These are phyloP conservation scores for Amanita subjunquillea DNA, from an alignment of 768 basidiomycete genomes.

Conservation along the genomic window DNA sequence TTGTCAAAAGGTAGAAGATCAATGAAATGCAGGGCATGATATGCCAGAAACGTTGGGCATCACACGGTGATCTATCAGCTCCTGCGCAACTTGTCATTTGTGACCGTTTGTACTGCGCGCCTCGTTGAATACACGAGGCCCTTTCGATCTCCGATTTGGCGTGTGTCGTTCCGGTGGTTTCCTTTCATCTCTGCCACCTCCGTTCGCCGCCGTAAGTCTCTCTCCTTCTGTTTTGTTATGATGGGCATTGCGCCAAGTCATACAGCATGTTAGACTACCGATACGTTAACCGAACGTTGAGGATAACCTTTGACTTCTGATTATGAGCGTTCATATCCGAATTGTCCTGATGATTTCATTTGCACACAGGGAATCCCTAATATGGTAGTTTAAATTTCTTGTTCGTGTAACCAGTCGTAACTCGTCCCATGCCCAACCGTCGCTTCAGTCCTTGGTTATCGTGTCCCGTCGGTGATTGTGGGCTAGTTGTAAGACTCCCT, in stretches of 20 bases:
- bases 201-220: not conserved
- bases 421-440: constrained; percentile 54
- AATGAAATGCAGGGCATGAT: constrained; percentile 4
- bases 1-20: not conserved
- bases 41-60: not conserved
- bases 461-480: constrained; percentile 2
- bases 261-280: constrained; percentile 43
- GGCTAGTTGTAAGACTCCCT: not conserved
- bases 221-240: constrained; percentile 12
- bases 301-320: constrained; percentile 29
- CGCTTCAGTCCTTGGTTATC: constrained; percentile 31
- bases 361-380: constrained; percentile 9
- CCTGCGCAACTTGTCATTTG: not conserved
- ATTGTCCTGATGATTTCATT: not conserved
- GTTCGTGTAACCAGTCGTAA: constrained; percentile 42
- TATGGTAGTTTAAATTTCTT: constrained; percentile 62
- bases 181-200: not conserved
- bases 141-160: not conserved
- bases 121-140: constrained; percentile 35
- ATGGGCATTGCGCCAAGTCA: constrained; percentile 32
- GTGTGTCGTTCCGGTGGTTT: not conserved
- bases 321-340: constrained; percentile 4
- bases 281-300: constrained; percentile 25
- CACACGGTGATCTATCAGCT: constrained; percentile 6
- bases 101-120: constrained; percentile 14